Evolutionary conservation across 495 filamentous ascomycete species (phyloP), one percentile per base, ranked within the genome.

Genomic region (Xylaria grammica): DNA sequence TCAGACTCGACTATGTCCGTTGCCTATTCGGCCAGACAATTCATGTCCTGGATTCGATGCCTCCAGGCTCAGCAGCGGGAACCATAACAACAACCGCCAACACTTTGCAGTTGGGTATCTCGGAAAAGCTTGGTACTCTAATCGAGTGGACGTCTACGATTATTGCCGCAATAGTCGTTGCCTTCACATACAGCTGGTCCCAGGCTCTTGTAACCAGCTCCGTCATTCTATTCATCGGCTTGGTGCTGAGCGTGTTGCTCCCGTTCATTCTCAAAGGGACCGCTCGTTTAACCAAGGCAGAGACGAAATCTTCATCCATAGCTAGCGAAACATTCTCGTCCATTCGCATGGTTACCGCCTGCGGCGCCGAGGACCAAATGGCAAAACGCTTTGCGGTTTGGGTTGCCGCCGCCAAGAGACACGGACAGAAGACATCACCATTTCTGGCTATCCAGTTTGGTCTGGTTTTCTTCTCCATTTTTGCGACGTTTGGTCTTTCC

Each of bases 71-170:
- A 56, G 77, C 84, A 24, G 84, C 84, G 0, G 82, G 82, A 52
- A 85, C 86, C 19, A 88, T 91, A 53, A 87, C 85, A 0, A 81
- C 79, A 0, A 79, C 81, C 2, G 83, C 85, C n/a, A 89, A 89
- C 64, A 77, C 78, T 0, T 70, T 89, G 55, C 86, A 89, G 64
- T 65, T 86, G 29, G 86, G 86, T 13, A 83, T 89, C 29, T 86
- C 86, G 0, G 83, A 86, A 48, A 85, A 84, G 48, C 71, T 86
- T 10, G 78, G 74, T 10, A 72, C 70, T 3, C 70, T 81, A 6
- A 62, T 85, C 42, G 81, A 85, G 60, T 82, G 68, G 24, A 51
- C 74, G 4, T 57, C 78, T 1, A 76, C 81, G 50, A 63, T 82
- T 34, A 66, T 84, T 13, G 59, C 78, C 0, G 78, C 82, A 1